Conservation (phyloP, 2,329 filamentous ascomycete species). For the Xylaria polymorpha region DNA sequence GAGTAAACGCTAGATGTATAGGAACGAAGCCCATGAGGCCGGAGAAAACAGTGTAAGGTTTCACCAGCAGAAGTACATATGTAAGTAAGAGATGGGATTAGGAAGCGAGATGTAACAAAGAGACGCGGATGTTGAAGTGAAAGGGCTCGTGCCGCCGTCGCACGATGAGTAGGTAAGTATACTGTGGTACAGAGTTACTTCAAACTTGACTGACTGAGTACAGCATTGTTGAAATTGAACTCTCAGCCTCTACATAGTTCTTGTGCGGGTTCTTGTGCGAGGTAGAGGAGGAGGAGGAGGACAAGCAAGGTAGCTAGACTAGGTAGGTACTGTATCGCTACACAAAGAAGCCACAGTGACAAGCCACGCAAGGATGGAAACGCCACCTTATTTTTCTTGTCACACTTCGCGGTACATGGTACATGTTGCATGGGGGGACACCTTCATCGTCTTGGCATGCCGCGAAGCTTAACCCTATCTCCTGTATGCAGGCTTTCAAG, state of each 20-base stretch:
- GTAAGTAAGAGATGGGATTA: not conserved
- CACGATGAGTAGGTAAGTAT: no score
- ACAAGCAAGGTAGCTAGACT: not conserved
- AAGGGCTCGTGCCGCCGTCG: not conserved
- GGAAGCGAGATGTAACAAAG: conserved; percentile 4
- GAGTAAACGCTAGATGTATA: not conserved
- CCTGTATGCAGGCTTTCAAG: not conserved
- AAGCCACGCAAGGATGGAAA: conserved; percentile 13
- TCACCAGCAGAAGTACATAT: not conserved
- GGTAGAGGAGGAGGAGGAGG: not conserved
- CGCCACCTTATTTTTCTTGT: not conserved
- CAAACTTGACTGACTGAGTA: not conserved
- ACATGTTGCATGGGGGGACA: not conserved
- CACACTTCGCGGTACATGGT: not conserved
- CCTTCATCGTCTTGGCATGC: not conserved
- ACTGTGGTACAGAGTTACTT: conserved; percentile 1
- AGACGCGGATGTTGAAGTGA: not conserved
- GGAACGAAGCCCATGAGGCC: not conserved
- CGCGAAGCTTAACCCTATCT: not conserved
- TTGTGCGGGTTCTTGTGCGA: conserved; percentile 1
- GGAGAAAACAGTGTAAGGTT: not conserved
- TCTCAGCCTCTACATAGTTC: conserved; percentile 4
- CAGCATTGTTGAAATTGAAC: not conserved
- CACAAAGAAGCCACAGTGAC: conserved; percentile 17
- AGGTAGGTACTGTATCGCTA: not conserved